Evolutionary conservation across 2,329 filamentous ascomycete species (phyloP), one percentile per base, ranked within the genome.

Genomic region (Lecanosticta acicola): DNA sequence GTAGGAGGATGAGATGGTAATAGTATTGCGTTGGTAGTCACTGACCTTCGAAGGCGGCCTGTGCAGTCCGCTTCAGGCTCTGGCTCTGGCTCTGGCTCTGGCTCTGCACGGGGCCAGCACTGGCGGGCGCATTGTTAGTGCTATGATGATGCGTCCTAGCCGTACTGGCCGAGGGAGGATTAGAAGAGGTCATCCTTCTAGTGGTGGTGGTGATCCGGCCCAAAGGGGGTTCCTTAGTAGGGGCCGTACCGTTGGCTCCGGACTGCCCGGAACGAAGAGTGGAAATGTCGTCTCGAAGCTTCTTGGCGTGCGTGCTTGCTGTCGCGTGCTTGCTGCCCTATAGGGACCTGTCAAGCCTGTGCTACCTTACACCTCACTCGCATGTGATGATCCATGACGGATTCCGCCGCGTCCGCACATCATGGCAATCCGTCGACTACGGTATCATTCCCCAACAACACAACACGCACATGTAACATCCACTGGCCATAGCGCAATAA

Each of bases 11-110:
- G 24, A 11, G 24, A 29, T 29, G 7, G 11, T 29, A 7, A 11
- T 29, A 5, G 24, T 7, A 29, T 29, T 11, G 24, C 11, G 11
- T 11, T 29, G 19, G 16, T 16, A 37, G 17, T 20, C 26, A 54
- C 60, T 54, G 46, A 65, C 63, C 62, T 50, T 71, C 67, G 54
- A 69, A 68, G 51, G 68, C 66, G 42, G 65, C 61, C 55, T 66
- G 65, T 32, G 66, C 61, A 50, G 61, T 67, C 49, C 60, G 60
- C 51, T 65, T 67, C 43, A 66, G 43, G 33, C 45, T 43, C 33
- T 49, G 48, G n/a, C n/a, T n/a, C n/a, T n/a, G n/a, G n/a, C n/a
- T 67, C 43, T 66, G 43, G 33, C 45, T 43, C 33, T 49, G 48
- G 38, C 48, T 36, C 32, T 45, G 48, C 8, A 42, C 45, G n/a